phyloP scores from a whole-genome alignment of 495 filamentous ascomycete species.

The Opeltia flavorubescens region DNA sequence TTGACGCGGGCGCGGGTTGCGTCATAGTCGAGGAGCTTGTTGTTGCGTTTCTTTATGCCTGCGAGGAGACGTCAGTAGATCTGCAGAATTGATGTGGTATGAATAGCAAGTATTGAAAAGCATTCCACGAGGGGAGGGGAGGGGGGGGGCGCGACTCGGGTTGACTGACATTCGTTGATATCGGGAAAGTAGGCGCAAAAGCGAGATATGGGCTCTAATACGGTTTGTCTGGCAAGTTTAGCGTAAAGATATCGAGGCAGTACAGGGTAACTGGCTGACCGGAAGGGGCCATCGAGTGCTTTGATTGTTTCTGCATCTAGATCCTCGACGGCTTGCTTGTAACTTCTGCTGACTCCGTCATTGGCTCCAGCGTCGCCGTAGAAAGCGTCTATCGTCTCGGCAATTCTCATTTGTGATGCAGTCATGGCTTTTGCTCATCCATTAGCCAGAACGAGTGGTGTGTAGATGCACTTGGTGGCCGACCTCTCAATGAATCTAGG shows the following conservation, averaged over 20 bases:
- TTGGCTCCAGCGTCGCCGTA: conserved; percentile 91
- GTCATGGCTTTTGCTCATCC: conserved; percentile 72
- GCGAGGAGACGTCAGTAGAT: too few relatives aligned
- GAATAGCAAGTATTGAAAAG: background rate
- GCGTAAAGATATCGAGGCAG: background rate
- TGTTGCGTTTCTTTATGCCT: conserved; percentile 94
- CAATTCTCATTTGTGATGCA: conserved; percentile 97
- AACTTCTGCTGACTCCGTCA: conserved; percentile 87
- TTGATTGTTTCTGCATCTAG: conserved; percentile 97
- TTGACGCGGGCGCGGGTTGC: conserved; percentile 89
- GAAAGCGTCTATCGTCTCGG: conserved; percentile 97
- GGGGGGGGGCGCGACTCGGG: background rate
- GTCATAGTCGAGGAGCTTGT: conserved; percentile 97
- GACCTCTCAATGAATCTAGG: conserved; percentile 83
- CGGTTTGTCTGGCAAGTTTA: conserved; percentile 53
- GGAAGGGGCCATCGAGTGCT: conserved; percentile 91
- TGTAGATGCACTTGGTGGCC: background rate
- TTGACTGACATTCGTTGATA: conserved; percentile 79
- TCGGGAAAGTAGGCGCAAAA: conserved; percentile 99
- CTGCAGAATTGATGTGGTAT: too few relatives aligned
- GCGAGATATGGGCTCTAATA: conserved; percentile 82
- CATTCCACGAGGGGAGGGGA: background rate
- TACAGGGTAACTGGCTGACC: conserved; percentile 31
- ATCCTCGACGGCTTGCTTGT: conserved; percentile 96
- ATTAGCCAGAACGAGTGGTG: conserved; percentile 1